Conservation (phyloP, 1,139 yeast genomes). For the Candida tropicalis region DNA sequence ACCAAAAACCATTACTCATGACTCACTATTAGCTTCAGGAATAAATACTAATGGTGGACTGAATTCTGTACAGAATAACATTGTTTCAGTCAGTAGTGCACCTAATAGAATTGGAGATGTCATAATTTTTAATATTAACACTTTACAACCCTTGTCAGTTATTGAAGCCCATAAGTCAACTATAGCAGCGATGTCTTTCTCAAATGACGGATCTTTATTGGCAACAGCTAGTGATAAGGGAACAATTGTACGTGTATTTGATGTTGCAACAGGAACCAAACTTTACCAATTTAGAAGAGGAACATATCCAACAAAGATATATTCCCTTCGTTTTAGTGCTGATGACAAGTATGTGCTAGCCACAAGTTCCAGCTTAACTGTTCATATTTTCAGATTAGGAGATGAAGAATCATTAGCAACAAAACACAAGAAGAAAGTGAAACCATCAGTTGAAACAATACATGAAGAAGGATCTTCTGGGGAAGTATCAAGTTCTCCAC, state of each 20-base stretch:
- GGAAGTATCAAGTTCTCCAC: background rate
- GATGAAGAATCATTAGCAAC: constrained; percentile 56
- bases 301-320: constrained; percentile 88
- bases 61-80: constrained; percentile 45
- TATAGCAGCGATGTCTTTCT: constrained; percentile 75
- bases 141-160: constrained; percentile 83
- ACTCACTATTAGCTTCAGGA: constrained; percentile 44
- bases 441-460: constrained; percentile 31
- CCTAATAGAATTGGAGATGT: constrained; percentile 81
- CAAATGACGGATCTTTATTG: constrained; percentile 76
- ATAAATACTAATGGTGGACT: constrained; percentile 49
- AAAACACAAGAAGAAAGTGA: constrained; percentile 37
- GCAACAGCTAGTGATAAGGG: constrained; percentile 98
- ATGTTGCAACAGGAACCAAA: constrained; percentile 81
- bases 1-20: constrained; percentile 51
- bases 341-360: constrained; percentile 79
- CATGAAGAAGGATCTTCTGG: constrained; percentile 26
- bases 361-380: constrained; percentile 89
- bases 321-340: constrained; percentile 76
- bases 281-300: constrained; percentile 92
- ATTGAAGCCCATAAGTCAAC: constrained; percentile 93
- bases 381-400: constrained; percentile 81
- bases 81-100: constrained; percentile 46
- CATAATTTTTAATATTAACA: constrained; percentile 74
- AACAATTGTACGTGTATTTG: constrained; percentile 85